Percentiles rank a stretch among this genome's conserved stretches.
Conservation (phyloP, 768 basidiomycete genomes). For the Leucosporidium yakuticum region DNA sequence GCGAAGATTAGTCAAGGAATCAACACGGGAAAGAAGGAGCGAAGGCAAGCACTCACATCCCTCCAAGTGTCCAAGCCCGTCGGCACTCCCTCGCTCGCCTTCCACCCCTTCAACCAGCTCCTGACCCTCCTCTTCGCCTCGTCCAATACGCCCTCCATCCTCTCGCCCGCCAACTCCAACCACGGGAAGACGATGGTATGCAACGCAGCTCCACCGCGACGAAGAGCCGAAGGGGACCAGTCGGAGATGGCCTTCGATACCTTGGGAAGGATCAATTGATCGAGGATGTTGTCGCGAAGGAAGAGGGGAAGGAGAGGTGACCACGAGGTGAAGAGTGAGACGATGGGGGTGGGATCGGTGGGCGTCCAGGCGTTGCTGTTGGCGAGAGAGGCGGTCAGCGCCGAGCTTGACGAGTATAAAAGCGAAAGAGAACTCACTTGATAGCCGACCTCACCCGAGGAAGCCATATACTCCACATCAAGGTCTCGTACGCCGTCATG, state of each 20-base stretch:
- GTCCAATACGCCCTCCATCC: constrained; percentile 75
- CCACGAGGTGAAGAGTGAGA: constrained; percentile 84
- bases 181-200: constrained; percentile 88
- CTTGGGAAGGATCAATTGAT: constrained; percentile 92
- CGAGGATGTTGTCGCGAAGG: constrained; percentile 87
- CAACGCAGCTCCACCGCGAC: constrained; percentile 51
- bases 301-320: constrained; percentile 78
- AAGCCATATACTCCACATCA: constrained; percentile 92
- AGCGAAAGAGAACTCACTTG: constrained; percentile 51
- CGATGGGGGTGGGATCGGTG: constrained; percentile 62
- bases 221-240: constrained; percentile 58
- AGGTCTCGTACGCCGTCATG: constrained; percentile 93
- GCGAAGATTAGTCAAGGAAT: neutral
- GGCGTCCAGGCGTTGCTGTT: constrained; percentile 79
- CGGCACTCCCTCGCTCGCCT: constrained; percentile 63
- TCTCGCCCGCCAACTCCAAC: constrained; percentile 73
- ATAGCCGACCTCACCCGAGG: constrained; percentile 87
- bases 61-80: constrained; percentile 73
- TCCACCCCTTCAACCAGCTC: constrained; percentile 67
- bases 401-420: neutral
- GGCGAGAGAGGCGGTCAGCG: constrained; percentile 1
- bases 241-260: constrained; percentile 73
- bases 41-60: constrained; percentile 52
- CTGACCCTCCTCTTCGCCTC: constrained; percentile 84
- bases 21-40: neutral